Evolutionary conservation across 139 green algal species (phyloP).

Genomic region (Astrephomene gubernaculifera): DNA sequence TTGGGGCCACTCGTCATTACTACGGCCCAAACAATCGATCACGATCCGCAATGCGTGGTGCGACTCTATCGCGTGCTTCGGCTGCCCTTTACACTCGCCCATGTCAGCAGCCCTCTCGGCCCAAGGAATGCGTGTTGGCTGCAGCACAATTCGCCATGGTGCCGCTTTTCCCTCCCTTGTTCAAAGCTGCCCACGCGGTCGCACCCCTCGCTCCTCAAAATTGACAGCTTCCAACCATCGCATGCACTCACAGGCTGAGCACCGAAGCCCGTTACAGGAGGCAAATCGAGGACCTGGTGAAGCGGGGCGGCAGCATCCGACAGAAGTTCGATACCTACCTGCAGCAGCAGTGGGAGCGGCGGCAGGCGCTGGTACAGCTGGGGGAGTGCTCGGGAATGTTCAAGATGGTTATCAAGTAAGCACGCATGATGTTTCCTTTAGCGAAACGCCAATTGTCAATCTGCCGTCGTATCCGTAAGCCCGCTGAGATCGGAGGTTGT

Average conservation of each 20-base stretch:
- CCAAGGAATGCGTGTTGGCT: too few relatives aligned
- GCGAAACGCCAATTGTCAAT: too few relatives aligned
- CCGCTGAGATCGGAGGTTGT: too few relatives aligned
- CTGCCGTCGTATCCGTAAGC: too few relatives aligned
- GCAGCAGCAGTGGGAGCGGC: slow-evolving; percentile 60
- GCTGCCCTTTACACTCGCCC: too few relatives aligned
- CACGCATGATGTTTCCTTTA: too few relatives aligned
- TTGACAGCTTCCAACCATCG: neutral
- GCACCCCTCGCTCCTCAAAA: neutral
- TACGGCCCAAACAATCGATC: too few relatives aligned
- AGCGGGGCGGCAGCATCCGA: slow-evolving; percentile 47
- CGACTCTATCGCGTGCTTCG: too few relatives aligned
- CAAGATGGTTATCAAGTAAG: slow-evolving; percentile 60
- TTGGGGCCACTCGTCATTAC: too few relatives aligned
- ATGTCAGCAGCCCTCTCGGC: too few relatives aligned
- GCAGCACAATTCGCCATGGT: too few relatives aligned
- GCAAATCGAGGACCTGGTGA: slow-evolving; percentile 51
- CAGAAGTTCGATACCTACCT: slow-evolving; percentile 55
- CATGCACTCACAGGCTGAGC: neutral
- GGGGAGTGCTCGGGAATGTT: slow-evolving; percentile 55
- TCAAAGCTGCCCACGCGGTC: neutral
- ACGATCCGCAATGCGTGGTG: neutral
- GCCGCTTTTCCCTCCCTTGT: neutral
- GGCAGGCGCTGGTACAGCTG: slow-evolving; percentile 54
- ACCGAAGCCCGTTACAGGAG: slow-evolving; percentile 48